Base-by-base conservation (phyloP, 2,329 filamentous ascomycete species). In the Phialocephala sp. region DNA sequence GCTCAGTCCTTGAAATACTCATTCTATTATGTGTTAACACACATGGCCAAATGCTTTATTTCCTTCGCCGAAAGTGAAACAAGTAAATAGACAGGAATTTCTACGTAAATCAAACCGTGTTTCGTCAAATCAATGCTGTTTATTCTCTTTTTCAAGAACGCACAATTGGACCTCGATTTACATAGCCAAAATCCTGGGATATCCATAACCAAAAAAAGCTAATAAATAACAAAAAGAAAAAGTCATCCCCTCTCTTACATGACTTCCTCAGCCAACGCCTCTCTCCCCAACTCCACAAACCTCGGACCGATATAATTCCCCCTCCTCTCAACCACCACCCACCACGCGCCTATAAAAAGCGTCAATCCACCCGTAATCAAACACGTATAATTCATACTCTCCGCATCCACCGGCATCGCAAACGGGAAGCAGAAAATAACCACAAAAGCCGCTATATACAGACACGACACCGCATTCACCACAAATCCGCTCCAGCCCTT, bases 381-480 rank as follows among this genome's bases (percentile, higher is more conserved):
- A 15, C 75, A 77, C 18, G 76, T 73, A 58, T 81, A 87, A 71
- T 87, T 87, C 85, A 87, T 87, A 35, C 74, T 80, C 20, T 74
- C 69, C 0, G 79, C 79, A 1, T 75, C 74, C 0, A 79, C 79
- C 0, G 85, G 84, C 32, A 82, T 63, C 0, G 79, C 71, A 60
- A 79, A 80, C 0, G 84, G 84, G 72, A 86, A 90, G 73, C 84
- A 87, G 74, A 88, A 90, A 37, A 90, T 85, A 12, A 90, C 82
- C 8, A 86, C 81, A 75, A 87, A 89, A 0, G 82, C 82, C 2
- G 83, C 66, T 68, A 90, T 87, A 72, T 89, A 90, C 1, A 78
- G 73, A 66, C 84, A 83, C 0, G 84, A 79, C 0, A 86, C 70
- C 1, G 77, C 76, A 39, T 85, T 85, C 1, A 89, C 76, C 0